phyloP scores from a whole-genome alignment of 441 rosid species.

The Theobroma grandiflorum region DNA sequence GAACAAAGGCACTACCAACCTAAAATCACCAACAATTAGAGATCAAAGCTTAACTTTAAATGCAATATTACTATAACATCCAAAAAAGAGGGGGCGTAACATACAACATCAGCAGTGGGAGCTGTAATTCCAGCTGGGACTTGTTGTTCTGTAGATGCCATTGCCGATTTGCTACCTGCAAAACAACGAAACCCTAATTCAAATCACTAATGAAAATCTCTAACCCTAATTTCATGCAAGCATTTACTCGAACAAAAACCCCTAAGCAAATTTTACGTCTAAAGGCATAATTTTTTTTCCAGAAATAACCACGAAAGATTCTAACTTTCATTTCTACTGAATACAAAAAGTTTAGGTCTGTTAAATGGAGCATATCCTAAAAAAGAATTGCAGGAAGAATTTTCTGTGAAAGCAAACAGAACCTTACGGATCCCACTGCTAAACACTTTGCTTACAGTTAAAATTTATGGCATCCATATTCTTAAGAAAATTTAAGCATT shows the following conservation, averaged over 20 bases:
- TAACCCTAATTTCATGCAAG: background rate
- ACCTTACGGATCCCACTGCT: background rate
- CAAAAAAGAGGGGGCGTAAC: slow-evolving; percentile 26
- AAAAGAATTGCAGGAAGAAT: background rate
- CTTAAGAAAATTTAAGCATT: background rate
- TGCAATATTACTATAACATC: background rate
- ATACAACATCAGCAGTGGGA: slow-evolving; percentile 60
- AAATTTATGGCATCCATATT: background rate
- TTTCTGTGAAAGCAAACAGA: background rate
- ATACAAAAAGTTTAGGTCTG: background rate
- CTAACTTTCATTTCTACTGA: background rate
- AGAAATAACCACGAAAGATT: background rate
- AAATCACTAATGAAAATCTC: background rate
- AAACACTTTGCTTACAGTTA: background rate
- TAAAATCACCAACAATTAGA: slow-evolving; percentile 35
- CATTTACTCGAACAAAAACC: background rate
- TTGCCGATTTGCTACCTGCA: slow-evolving; percentile 36
- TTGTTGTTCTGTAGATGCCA: slow-evolving; percentile 57
- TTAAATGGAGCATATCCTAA: background rate
- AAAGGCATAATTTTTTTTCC: background rate
- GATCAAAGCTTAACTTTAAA: background rate
- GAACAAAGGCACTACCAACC: slow-evolving; percentile 88
- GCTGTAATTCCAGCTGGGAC: slow-evolving; percentile 36
- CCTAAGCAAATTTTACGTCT: background rate
- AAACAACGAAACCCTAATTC: slow-evolving; percentile 20